Evolutionary conservation across 106 monocot genomes (phyloP).

Genomic region (Phalaenopsis aphrodite): DNA sequence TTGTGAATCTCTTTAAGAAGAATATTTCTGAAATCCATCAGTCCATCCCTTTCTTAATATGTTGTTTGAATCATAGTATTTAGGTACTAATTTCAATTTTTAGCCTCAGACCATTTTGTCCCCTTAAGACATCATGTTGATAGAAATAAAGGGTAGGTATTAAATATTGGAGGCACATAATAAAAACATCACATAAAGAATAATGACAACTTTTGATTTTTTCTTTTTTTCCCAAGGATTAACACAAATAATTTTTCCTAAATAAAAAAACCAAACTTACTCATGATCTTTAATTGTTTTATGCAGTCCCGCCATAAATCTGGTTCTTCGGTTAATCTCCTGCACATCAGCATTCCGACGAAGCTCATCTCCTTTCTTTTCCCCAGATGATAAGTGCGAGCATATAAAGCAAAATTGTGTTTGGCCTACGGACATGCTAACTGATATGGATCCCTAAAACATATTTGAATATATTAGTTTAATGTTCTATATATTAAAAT

Average conservation of each 20-base stretch:
- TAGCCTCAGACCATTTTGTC: no score
- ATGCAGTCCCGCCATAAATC: constrained; percentile 39
- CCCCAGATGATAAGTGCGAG: constrained; percentile 74
- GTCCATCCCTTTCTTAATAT: no score
- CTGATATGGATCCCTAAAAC: constrained; percentile 83
- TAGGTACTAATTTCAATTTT: no score
- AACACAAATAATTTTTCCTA: background rate
- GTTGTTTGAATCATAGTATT: no score
- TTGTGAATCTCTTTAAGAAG: no score
- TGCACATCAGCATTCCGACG: constrained; percentile 81
- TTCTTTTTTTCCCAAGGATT: background rate
- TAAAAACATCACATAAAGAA: no score
- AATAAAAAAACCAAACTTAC: constrained; percentile 37
- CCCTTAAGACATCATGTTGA: no score
- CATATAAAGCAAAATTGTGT: constrained; percentile 92
- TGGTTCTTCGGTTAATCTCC: constrained; percentile 77
- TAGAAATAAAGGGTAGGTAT: no score
- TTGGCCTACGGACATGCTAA: constrained; percentile 97
- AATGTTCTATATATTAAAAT: background rate
- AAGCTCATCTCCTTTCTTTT: constrained; percentile 75
- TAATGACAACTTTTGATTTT: no score
- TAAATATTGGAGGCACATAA: no score
- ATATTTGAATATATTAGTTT: constrained; percentile 16
- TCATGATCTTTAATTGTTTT: constrained; percentile 75
- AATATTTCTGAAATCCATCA: no score